Evolutionary conservation across 192 early-diverging fungal species (phyloP).

Genomic region (Entomortierella lignicola): DNA sequence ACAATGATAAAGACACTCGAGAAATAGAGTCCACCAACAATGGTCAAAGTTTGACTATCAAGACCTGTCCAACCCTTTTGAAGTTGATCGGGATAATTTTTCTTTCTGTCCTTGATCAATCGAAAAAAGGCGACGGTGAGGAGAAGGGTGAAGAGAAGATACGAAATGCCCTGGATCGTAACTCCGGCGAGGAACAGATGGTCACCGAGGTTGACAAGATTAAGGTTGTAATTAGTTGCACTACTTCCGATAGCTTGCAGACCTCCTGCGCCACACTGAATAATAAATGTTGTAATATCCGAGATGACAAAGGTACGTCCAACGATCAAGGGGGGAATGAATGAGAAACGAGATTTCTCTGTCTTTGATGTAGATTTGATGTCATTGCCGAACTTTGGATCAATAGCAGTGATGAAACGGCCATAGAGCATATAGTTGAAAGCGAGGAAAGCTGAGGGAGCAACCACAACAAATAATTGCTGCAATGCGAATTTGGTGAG

Average conservation of each 20-base stretch:
- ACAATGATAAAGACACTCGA: slow-evolving; percentile 36
- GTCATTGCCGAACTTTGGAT: slow-evolving; percentile 8
- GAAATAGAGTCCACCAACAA: slow-evolving; percentile 15
- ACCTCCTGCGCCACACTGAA: slow-evolving; percentile 27
- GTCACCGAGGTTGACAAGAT: slow-evolving; percentile 11
- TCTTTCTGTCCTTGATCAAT: slow-evolving; percentile 15
- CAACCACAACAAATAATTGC: slow-evolving; percentile 7
- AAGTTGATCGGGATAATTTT: not conserved
- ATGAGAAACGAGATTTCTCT: slow-evolving; percentile 27
- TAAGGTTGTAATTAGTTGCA: not conserved
- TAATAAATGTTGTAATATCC: slow-evolving; percentile 15
- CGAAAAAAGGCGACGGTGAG: slow-evolving; percentile 17
- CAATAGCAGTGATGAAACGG: slow-evolving; percentile 18
- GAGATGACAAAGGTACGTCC: slow-evolving; percentile 31
- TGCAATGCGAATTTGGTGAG: slow-evolving; percentile 4
- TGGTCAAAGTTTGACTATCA: not conserved
- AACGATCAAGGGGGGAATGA: slow-evolving; percentile 37
- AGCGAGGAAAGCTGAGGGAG: slow-evolving; percentile 35
- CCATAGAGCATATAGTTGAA: slow-evolving; percentile 52
- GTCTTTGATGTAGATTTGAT: not conserved
- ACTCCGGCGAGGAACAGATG: slow-evolving; percentile 29
- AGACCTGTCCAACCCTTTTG: not conserved
- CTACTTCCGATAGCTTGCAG: slow-evolving; percentile 9
- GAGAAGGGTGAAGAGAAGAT: slow-evolving; percentile 19
- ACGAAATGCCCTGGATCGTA: slow-evolving; percentile 23